phyloP scores from a whole-genome alignment of 441 rosid genomes.

The Populus hybrid region DNA sequence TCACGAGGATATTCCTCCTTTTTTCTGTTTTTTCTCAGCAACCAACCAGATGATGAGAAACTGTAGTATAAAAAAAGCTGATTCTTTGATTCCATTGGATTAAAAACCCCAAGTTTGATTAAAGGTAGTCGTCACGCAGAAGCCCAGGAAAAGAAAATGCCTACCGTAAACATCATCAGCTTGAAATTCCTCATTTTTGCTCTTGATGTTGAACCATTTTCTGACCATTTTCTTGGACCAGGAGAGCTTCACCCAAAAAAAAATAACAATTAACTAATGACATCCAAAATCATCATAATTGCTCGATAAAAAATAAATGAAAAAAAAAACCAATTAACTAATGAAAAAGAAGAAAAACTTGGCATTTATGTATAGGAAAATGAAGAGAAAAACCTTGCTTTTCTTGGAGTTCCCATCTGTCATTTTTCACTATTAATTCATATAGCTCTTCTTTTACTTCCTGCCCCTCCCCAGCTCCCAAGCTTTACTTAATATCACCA shows the following conservation, averaged over 20 bases:
- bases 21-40: slow-evolving; percentile 11
- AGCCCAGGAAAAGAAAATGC: slow-evolving; percentile 13
- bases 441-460: slow-evolving; percentile 28
- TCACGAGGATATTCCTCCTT: slow-evolving; percentile 12
- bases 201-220: slow-evolving; percentile 89
- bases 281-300: slow-evolving; percentile 5
- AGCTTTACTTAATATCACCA: slow-evolving; percentile 15
- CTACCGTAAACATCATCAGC: slow-evolving; percentile 67
- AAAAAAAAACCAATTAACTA: background rate
- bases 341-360: no score
- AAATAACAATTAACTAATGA: slow-evolving; percentile 14
- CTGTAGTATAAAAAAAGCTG: slow-evolving; percentile 1
- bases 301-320: slow-evolving; percentile 1
- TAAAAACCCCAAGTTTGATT: background rate
- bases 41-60: slow-evolving; percentile 16
- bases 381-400: slow-evolving; percentile 55
- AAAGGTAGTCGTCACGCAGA: background rate
- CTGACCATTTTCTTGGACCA: slow-evolving; percentile 95
- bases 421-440: slow-evolving; percentile 60
- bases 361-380: background rate
- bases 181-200: slow-evolving; percentile 83
- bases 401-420: slow-evolving; percentile 68
- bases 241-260: slow-evolving; percentile 56
- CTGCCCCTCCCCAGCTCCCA: slow-evolving; percentile 23
- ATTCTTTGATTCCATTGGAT: background rate